Evolutionary conservation across 2,329 filamentous ascomycete species (phyloP), one percentile per base, ranked within the genome.

Genomic region (Penicillium sp.): DNA sequence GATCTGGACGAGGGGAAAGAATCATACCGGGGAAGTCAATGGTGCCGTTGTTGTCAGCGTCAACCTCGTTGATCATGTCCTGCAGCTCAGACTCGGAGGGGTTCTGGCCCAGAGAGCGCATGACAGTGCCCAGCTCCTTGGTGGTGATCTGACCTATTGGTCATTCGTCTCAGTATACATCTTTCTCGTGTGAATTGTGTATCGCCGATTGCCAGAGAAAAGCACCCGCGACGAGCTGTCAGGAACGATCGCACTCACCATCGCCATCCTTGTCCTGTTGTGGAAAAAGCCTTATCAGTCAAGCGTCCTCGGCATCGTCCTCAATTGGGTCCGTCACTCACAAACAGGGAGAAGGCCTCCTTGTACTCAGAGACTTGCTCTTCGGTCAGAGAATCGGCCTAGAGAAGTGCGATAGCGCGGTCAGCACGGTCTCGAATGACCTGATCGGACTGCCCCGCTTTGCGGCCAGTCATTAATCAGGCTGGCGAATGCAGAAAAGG

Each of bases 311-410:
- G 10, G n/a, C 9, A 35, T 39, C 10, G 14, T 25, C 18, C 28
- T 45, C 39, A 49, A 55, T 42, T 33, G 30, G 33, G 6, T 25
- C 7, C 7, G 40, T 49, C 16, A 86, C 94, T 87, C 87, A 99
- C 94, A 79, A 99, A 99, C 64, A 99, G 90, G 75, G 94, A 99
- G 81, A 99, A 99, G 50, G 94, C 94, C 82, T 99, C 94, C 89
- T 97, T 99, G 84, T 97, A 99, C 82, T 99, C 94, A 74, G 94
- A 97, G 75, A 99, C 94, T 85, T 99, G 94, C 81, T 99, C 94
- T 84, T 99, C 94, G 68, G 94, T 97, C 72, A 99, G 88, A 76
- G 92, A 92, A 76, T 99, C 94, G 76, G 92, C 92, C 92, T 97
- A 74, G 52, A 61, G 18, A 42, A 47, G 44, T 60, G 54, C 52